Conservation (phyloP, 306 rosid genomes). For the Glycyrrhiza uralensis region DNA sequence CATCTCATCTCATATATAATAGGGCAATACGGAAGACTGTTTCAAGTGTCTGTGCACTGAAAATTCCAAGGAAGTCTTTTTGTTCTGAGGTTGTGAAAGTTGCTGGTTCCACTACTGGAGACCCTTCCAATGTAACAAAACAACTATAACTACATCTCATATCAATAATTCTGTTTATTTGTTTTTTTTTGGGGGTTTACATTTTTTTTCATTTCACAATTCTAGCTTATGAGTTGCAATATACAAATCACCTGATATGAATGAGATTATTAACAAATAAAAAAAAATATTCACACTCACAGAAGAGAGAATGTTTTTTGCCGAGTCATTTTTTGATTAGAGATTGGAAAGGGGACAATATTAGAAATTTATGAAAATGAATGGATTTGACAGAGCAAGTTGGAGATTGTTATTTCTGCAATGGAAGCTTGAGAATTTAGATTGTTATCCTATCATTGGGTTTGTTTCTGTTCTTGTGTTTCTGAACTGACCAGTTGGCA, state of each 20-base stretch:
- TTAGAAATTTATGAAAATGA: not conserved
- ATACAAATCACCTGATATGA: too few relatives aligned
- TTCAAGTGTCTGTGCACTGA: slow-evolving; percentile 35
- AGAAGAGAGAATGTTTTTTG: too few relatives aligned
- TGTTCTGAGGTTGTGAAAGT: slow-evolving; percentile 44
- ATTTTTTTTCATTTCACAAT: not conserved
- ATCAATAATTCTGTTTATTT: not conserved
- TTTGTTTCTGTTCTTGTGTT: not conserved
- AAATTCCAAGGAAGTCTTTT: slow-evolving; percentile 38
- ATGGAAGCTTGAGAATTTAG: not conserved
- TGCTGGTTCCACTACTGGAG: slow-evolving; percentile 36
- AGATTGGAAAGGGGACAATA: not conserved
- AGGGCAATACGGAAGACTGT: slow-evolving; percentile 53
- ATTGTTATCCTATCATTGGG: not conserved
- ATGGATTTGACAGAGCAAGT: not conserved
- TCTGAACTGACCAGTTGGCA: not conserved
- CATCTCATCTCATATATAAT: slow-evolving; percentile 22
- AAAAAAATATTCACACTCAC: too few relatives aligned
- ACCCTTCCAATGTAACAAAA: slow-evolving; percentile 40
- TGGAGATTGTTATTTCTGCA: not conserved
- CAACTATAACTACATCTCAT: not conserved
- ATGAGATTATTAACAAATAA: too few relatives aligned
- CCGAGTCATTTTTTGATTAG: too few relatives aligned
- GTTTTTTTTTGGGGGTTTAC: not conserved
- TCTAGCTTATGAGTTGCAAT: not conserved